Evolutionary conservation across 345 rosid genomes (phyloP), one percentile per base, ranked within the genome.

Genomic region (Gossypium mustelinum): DNA sequence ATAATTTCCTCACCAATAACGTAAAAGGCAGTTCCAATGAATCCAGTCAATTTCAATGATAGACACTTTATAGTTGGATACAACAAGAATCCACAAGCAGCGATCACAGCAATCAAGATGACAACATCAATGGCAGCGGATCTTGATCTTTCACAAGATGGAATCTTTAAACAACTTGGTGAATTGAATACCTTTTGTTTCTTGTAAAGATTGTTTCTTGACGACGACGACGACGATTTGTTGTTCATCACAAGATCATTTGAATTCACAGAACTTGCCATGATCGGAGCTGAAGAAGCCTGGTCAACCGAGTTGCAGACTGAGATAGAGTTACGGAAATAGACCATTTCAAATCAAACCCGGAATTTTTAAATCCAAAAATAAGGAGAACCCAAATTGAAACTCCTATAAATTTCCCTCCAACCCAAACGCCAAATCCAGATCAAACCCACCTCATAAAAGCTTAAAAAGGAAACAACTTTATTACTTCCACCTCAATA

Each of bases 271-370:
- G 87, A 83, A 76, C 84, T 86, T 16, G 89, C 84, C 94, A 90
- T 92, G 80, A 68, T 66, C 39, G 80, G 45, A 44, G 81, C 66
- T n/a, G 79, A 85, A 11, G 82, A 84, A 50, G 58, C 58, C 84
- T 88, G 90, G 85, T 92, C 90, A 73, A 89, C 84, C 75, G 92
- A 87, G 78, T 89, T 83, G 87, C 90, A 81, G 87, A 88, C 91
- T 88, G 98, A 87, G 84, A 88, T 89, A 70, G 97, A 89, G 88
- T 81, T 89, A 76, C 81, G 92, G 82, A 84, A 67, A 93, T 86
- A 78, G 87, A 92, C 92, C 97, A 94, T 94, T 81, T 89, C 97
- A 89, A 82, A 79, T 74, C 78, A 59, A 79, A 73, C 79, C 79
- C 80, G 76, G 77, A 73, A 22, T 41, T 56, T 20, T 24, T 41